Base-by-base conservation (phyloP, 2,329 filamentous ascomycete genomes). In the Tolypocladium paradoxum region DNA sequence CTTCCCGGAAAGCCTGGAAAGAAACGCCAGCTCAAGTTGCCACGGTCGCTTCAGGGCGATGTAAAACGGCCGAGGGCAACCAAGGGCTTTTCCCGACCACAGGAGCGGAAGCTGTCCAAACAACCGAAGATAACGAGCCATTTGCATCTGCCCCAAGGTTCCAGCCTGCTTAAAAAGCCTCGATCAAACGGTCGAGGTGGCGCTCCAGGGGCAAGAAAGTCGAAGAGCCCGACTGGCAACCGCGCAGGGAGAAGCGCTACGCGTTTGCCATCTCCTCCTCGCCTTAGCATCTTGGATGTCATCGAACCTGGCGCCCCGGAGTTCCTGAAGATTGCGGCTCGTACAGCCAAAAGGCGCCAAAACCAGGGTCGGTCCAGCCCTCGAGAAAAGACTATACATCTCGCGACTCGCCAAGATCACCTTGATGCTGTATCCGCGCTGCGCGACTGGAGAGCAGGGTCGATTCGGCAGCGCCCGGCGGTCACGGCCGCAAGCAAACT, bases 271-370 rank as follows among this genome's bases (percentile, higher is more conserved):
- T 48, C 58, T 1, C 68, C 76, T n/a, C 78, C 79, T 4, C 66
- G 64, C 22, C 70, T 85, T 22, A 77, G 82, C 58, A 83, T 85
- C 53, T 62, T 85, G n/a, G 82, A 85, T 64, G 75, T 83, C 24
- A 70, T 78, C 46, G 75, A 77, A 56, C 63, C 70, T 2, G 61
- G 71, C 54, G 78, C 80, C 0, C 83, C 83, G 1, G 66, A 64
- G 2, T 85, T 85, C 56, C 67, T 86, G 35, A 81, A 74, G 55
- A 74, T 86, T 60, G 83, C 83, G 50, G 81, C 80, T 45, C 79
- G 83, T 18, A 73, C 78, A 51, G 81, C 75, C 4, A 76, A 68
- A 52, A 71, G 65, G 50, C 74, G 72, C 35, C 61, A 57, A 29
- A 71, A 73, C 14, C 69, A 76, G 56, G 82, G 82, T 18, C 77